Percentiles rank a stretch among this genome's conserved stretches.
Evolutionary conservation across 2,329 filamentous ascomycete genomes (phyloP).

Genomic region (Aspergillus novoparasiticus): DNA sequence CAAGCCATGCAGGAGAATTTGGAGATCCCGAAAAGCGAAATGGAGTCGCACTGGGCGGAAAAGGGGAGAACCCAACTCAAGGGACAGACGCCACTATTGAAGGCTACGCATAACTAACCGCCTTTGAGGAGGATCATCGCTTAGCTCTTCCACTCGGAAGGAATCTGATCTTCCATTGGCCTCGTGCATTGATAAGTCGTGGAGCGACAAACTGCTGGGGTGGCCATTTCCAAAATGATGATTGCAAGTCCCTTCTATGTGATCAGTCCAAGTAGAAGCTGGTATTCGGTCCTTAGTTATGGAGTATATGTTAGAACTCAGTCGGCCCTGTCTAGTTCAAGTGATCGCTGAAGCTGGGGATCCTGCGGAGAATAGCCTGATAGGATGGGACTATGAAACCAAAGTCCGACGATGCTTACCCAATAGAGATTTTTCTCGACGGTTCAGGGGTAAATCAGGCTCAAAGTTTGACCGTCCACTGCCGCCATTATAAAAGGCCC

Average conservation of each 20-base stretch:
- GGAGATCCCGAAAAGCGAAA: too few relatives aligned
- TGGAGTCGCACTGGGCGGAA: too few relatives aligned
- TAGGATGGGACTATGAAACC: neutral
- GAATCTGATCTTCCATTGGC: neutral
- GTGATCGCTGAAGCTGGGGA: neutral
- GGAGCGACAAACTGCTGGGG: too few relatives aligned
- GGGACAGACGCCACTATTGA: neutral
- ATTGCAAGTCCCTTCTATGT: too few relatives aligned
- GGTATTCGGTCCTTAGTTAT: neutral
- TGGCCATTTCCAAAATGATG: too few relatives aligned
- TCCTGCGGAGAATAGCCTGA: neutral
- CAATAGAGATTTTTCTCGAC: neutral
- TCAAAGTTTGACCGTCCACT: neutral
- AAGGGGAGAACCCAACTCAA: neutral
- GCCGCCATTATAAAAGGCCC: neutral
- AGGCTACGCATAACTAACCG: neutral
- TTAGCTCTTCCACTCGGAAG: neutral
- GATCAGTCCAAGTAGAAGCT: neutral
- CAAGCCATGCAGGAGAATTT: too few relatives aligned
- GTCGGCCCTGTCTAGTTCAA: neutral
- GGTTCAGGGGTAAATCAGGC: neutral
- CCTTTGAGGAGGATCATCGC: neutral
- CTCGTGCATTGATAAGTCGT: neutral
- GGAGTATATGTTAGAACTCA: neutral
- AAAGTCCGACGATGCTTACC: neutral